Evolutionary conservation across 2,329 filamentous ascomycete species (phyloP).

Genomic region (Gliomastix tumulicola): DNA sequence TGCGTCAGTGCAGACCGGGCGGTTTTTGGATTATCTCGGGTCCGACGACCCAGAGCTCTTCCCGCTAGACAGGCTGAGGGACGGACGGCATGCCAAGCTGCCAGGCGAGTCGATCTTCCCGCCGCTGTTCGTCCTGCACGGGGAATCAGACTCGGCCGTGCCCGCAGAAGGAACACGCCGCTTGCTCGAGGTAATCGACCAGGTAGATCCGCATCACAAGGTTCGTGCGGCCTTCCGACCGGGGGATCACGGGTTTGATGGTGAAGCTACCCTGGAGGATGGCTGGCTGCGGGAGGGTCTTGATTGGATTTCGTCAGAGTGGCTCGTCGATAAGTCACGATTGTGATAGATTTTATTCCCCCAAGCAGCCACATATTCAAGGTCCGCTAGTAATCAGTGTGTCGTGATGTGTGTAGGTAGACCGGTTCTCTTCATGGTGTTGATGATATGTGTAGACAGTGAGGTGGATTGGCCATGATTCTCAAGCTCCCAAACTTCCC

Average conservation of each 20-base stretch:
- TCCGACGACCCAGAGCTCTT: neutral
- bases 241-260: neutral
- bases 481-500: too few relatives aligned
- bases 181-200: neutral
- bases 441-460: too few relatives aligned
- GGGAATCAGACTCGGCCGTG: neutral
- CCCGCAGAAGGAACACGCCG: neutral
- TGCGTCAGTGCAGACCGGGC: neutral
- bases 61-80: neutral
- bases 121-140: neutral
- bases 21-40: neutral
- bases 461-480: too few relatives aligned
- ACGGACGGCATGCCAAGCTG: neutral
- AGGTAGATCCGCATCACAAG: neutral
- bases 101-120: neutral
- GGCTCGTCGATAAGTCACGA: too few relatives aligned
- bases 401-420: too few relatives aligned
- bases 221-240: neutral
- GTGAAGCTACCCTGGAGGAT: neutral
- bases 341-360: too few relatives aligned
- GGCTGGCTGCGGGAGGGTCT: neutral
- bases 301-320: neutral
- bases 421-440: too few relatives aligned
- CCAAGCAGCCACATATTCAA: too few relatives aligned
- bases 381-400: too few relatives aligned